Evolutionary conservation across 176 grass and related monocot genomes (phyloP), one percentile per base, ranked within the genome.

Genomic region (Thalia dealbata): DNA sequence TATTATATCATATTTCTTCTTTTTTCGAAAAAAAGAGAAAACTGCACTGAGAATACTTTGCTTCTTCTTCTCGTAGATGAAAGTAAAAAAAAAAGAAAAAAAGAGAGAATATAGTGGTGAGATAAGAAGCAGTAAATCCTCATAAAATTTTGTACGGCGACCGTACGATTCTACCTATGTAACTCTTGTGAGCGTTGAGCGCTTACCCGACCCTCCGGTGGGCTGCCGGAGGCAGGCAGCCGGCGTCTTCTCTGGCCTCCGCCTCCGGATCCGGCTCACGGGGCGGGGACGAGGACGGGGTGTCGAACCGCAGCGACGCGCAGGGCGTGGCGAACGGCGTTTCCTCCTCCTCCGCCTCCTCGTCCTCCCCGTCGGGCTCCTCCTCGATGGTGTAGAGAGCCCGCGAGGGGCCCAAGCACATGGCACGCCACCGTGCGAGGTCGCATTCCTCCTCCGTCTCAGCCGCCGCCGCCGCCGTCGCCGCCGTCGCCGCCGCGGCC

Each of bases 301-400:
- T 68, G 75, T 56, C 32, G 75, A 77, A 77, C 19, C 50, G 50
- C 11, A 19, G 23, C 21, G 63, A 52, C 7, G 29, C 29, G 12
- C 48, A 55, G 6, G 75, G 27, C 19, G 50, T 68, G 10, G 58
- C 30, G 22, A 62, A 62, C 23, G 73, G 38, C 35, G 73, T 75
- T n/a, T 27, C 58, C 21, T 55, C 21, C 55, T 2, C 30, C 29
- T 15, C 25, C 63, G 6, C 14, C 3, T 16, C 28, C 23, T 77
- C 75, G 4, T 41, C 61, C 14, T 24, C 56, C 22, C 43, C 55
- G 16, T 64, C 73, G 21, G 18, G 35, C 73, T 77, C 75, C 50
- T 77, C 75, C 21, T 68, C 29, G 63, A 77, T 77, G 48, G 75
- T 77, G 50, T 68, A 77, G 44, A 77, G 64, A 11, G 15, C 62